A percentile compares a stretch with the other conserved stretches of the same genome.
Conservation (phyloP, 108 stramenopile species). For the Skeletonema grethae region DNA sequence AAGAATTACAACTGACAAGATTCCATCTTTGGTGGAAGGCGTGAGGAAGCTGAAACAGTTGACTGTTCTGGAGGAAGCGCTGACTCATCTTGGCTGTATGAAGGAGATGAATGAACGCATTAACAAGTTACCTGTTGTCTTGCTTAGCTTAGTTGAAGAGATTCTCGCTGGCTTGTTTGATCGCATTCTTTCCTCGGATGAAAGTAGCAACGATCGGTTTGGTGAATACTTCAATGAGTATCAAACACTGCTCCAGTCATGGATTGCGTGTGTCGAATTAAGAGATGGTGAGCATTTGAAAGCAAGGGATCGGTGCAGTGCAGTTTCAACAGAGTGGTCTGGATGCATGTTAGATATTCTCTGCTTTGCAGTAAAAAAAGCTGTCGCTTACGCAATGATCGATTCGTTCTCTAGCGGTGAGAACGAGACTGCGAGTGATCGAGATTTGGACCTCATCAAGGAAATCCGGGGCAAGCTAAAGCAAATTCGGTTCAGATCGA, state of each 20-base stretch:
- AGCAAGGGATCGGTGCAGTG: background rate
- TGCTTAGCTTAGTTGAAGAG: slow-evolving; percentile 27
- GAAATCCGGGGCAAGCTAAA: slow-evolving; percentile 12
- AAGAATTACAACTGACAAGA: slow-evolving; percentile 10
- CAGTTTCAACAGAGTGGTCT: slow-evolving; percentile 31
- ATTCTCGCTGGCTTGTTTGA: slow-evolving; percentile 26
- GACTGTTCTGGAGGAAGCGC: slow-evolving; percentile 28
- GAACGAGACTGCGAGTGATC: background rate
- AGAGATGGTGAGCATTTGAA: slow-evolving; percentile 5
- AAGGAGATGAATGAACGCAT: slow-evolving; percentile 28
- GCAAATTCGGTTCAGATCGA: slow-evolving; percentile 19
- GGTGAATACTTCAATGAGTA: slow-evolving; percentile 23
- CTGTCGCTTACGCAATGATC: slow-evolving; percentile 20
- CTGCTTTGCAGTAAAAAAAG: slow-evolving; percentile 33
- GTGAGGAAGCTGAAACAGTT: slow-evolving; percentile 32
- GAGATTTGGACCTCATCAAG: slow-evolving; percentile 6
- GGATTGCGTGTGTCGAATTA: slow-evolving; percentile 31
- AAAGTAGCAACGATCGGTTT: background rate
- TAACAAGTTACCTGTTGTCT: slow-evolving; percentile 14
- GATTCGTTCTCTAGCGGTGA: slow-evolving; percentile 1
- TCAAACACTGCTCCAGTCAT: slow-evolving; percentile 30
- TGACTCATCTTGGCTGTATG: slow-evolving; percentile 24
- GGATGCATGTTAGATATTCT: slow-evolving; percentile 33
- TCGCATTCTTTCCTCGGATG: slow-evolving; percentile 17
- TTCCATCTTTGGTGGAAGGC: slow-evolving; percentile 12